These are phyloP conservation scores for Fragilaria crotonensis DNA, from an alignment of 108 stramenopile species.

Conservation along the genomic window DNA sequence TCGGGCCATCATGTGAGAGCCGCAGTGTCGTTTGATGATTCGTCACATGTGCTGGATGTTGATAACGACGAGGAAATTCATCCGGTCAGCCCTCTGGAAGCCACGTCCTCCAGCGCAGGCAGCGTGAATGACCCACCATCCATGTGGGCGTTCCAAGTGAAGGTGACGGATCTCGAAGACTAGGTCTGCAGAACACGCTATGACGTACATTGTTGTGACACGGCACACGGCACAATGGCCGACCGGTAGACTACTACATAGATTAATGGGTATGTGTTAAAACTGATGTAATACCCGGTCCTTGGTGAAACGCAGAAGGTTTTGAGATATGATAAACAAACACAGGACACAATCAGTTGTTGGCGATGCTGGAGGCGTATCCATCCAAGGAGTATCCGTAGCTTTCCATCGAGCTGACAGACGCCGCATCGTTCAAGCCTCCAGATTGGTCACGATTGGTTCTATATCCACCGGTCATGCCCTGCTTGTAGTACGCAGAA, in stretches of 20 bases:
- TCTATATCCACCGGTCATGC: slow-evolving; percentile 8
- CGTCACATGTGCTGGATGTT: neutral
- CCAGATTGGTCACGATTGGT: neutral
- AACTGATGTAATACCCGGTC: too few relatives aligned
- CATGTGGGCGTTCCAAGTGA: neutral
- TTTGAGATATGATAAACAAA: too few relatives aligned
- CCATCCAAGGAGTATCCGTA: slow-evolving; percentile 63
- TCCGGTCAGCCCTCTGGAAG: neutral
- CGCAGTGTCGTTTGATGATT: too few relatives aligned
- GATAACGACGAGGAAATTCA: neutral
- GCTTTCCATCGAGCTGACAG: slow-evolving; percentile 48
- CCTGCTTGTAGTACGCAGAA: slow-evolving; percentile 40
- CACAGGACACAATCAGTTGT: neutral
- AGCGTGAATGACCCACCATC: neutral
- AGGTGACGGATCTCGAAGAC: neutral
- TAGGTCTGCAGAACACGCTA: too few relatives aligned
- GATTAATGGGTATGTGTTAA: too few relatives aligned
- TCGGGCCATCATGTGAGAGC: too few relatives aligned
- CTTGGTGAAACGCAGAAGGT: too few relatives aligned
- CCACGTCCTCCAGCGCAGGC: neutral
- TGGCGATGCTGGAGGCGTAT: slow-evolving; percentile 36
- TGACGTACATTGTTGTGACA: too few relatives aligned
- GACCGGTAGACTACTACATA: too few relatives aligned
- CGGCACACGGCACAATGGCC: too few relatives aligned
- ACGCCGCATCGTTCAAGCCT: slow-evolving; percentile 31